Percentiles rank a stretch among this genome's conserved stretches.
phyloP scores from a whole-genome alignment of 306 rosid species.

The Acmispon strigosus region DNA sequence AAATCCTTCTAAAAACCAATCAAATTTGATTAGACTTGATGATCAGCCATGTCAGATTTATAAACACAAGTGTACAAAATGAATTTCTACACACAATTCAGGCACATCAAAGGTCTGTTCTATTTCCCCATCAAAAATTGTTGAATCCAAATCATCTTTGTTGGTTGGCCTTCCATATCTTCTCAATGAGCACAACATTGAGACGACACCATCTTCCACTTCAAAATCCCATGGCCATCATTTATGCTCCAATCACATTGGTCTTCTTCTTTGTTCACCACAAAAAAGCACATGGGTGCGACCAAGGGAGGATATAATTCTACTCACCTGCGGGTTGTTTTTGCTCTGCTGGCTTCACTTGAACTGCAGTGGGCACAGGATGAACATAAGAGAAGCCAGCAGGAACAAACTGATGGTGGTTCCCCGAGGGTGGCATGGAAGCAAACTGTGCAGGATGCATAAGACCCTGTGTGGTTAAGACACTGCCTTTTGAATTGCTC shows the following conservation, averaged over 20 bases:
- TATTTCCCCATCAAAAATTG: constrained; percentile 48
- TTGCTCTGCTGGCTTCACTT: constrained; percentile 85
- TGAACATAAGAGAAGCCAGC: constrained; percentile 58
- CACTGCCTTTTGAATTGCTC: constrained; percentile 49
- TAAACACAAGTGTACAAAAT: constrained; percentile 50
- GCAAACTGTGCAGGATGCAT: constrained; percentile 65
- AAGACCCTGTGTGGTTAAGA: constrained; percentile 49
- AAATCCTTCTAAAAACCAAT: constrained; percentile 47
- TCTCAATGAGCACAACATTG: constrained; percentile 12
- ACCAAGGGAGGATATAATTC: constrained; percentile 22
- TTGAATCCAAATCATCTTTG: constrained; percentile 34
- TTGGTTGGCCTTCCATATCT: constrained; percentile 19
- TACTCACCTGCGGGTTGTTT: constrained; percentile 97
- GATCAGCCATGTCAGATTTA: constrained; percentile 58
- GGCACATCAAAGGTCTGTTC: constrained; percentile 25
- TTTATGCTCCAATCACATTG: neutral
- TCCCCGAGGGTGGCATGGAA: constrained; percentile 52
- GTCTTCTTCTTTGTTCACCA: neutral
- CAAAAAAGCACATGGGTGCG: neutral
- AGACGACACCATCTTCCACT: constrained; percentile 22
- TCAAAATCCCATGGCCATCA: constrained; percentile 21
- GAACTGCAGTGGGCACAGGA: constrained; percentile 60
- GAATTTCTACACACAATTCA: constrained; percentile 35
- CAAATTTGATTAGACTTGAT: constrained; percentile 41
- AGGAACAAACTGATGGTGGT: constrained; percentile 54